A percentile compares a stretch with the other conserved stretches of the same genome.
Evolutionary conservation across 73 alveolate genomes (phyloP).

Genomic region (Urostyla sp.): DNA sequence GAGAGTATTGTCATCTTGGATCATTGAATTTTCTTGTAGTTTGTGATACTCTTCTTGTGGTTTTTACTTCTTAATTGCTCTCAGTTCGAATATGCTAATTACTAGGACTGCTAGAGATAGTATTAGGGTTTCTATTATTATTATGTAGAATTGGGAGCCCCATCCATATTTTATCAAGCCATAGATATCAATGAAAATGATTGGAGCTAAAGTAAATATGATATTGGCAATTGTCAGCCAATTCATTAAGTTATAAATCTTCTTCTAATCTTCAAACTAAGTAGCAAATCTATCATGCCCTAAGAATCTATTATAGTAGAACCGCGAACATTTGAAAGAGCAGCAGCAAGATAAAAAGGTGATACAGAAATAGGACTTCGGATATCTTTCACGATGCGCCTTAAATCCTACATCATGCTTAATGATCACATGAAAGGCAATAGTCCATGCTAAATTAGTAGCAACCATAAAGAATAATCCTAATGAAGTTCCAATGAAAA

Average conservation of each 20-base stretch:
- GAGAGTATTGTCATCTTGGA: background rate
- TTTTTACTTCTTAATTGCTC: background rate
- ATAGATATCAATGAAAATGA: constrained; percentile 19
- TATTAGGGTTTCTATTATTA: constrained; percentile 23
- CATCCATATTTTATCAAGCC: constrained; percentile 14
- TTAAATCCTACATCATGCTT: background rate
- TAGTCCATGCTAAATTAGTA: background rate
- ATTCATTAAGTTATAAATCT: background rate
- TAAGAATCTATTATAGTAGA: background rate
- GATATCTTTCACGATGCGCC: background rate
- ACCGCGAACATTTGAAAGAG: constrained; percentile 16
- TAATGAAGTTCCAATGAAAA: background rate
- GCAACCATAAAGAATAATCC: background rate
- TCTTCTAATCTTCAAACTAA: background rate
- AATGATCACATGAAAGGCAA: background rate
- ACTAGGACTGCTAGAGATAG: constrained; percentile 1
- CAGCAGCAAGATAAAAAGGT: background rate
- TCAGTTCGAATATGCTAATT: constrained; percentile 3
- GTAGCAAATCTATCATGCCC: constrained; percentile 1
- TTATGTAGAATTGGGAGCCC: constrained; percentile 49
- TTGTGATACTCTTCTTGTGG: too few species aligned
- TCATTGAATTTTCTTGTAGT: too few species aligned
- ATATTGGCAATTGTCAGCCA: background rate
- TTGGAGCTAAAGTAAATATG: constrained; percentile 11
- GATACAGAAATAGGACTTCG: background rate